Base-by-base conservation (phyloP, 1,139 yeast species). In the Geotrichum cucujoidarum region DNA sequence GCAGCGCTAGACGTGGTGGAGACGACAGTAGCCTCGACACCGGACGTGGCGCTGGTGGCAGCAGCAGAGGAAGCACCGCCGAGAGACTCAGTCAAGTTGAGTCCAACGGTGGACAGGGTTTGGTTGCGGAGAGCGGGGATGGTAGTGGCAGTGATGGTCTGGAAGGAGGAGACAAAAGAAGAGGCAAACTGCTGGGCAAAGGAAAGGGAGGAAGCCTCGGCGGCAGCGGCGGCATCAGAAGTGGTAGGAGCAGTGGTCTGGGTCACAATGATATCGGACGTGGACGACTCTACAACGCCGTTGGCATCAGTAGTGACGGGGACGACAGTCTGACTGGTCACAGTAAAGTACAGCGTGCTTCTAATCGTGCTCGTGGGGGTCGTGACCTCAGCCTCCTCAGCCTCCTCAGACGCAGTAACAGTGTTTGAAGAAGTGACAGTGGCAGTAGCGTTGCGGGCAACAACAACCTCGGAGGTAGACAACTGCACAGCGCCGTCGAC, bases 1-100 rank as follows among this genome's bases (percentile, higher is more conserved):
- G 38, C 42, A 13, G 52, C 43, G 13, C 52, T 30, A 18, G 45
- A 20, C n/a, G n/a, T n/a, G n/a, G n/a, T n/a, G n/a, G n/a, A n/a
- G n/a, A n/a, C n/a, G n/a, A n/a, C n/a, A n/a, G n/a, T n/a, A n/a
- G n/a, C n/a, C n/a, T n/a, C n/a, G n/a, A n/a, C n/a, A n/a, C n/a
- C n/a, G n/a, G n/a, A n/a, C n/a, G n/a, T n/a, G n/a, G n/a, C n/a
- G n/a, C n/a, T n/a, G n/a, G n/a, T n/a, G n/a, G n/a, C 49, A 47
- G 62, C 21, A 29, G 57, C 14, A 20, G 53, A 32, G 40, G 34
- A 37, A 16, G 31, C 11, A 29, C 58, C 34, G 36, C 56, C 18
- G 30, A 55, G 17, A 44, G 55, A 44, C 3, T 56, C 18, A 18
- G 51, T 14, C 29, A 53, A 22, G 10, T 53, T 32, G 21, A 50